A percentile compares a stretch with the other conserved stretches of the same genome.
Conservation (phyloP, 305 asterid species). For the Stenogyne calaminthoides region DNA sequence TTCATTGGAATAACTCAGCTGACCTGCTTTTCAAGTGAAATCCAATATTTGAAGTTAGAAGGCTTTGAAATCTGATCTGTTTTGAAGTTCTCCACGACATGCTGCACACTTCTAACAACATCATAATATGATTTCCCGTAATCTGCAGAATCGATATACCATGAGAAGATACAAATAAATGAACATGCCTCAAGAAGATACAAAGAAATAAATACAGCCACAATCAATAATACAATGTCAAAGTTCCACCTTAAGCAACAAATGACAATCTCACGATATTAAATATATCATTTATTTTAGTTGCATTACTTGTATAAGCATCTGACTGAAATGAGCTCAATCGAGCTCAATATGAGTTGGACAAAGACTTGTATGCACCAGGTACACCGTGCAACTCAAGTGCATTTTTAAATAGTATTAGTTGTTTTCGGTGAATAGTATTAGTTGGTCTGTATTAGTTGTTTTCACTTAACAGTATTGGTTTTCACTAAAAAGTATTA, state of each 20-base stretch:
- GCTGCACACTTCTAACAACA: slow-evolving; percentile 76
- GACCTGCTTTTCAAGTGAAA: slow-evolving; percentile 96
- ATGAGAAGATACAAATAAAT: slow-evolving; percentile 26
- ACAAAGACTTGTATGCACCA: too few relatives aligned
- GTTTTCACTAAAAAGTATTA: too few relatives aligned
- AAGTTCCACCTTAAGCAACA: slow-evolving; percentile 15
- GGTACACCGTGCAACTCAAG: too few relatives aligned
- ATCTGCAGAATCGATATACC: slow-evolving; percentile 54
- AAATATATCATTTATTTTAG: slow-evolving; percentile 1
- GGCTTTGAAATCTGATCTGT: slow-evolving; percentile 73
- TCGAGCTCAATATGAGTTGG: neutral
- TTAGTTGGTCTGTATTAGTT: too few relatives aligned
- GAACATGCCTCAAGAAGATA: slow-evolving; percentile 25
- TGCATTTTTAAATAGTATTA: too few relatives aligned
- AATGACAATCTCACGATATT: slow-evolving; percentile 14
- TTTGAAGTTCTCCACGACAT: slow-evolving; percentile 72
- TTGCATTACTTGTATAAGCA: neutral
- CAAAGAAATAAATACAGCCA: slow-evolving; percentile 12
- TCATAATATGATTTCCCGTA: slow-evolving; percentile 78
- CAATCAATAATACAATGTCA: slow-evolving; percentile 23
- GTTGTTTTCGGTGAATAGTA: too few relatives aligned
- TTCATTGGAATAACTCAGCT: slow-evolving; percentile 30
- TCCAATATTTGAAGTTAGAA: slow-evolving; percentile 78
- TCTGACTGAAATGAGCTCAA: neutral
- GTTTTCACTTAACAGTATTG: too few relatives aligned